phyloP scores from a whole-genome alignment of 2,329 filamentous ascomycete species.

The Sporothrix euskadiensis region DNA sequence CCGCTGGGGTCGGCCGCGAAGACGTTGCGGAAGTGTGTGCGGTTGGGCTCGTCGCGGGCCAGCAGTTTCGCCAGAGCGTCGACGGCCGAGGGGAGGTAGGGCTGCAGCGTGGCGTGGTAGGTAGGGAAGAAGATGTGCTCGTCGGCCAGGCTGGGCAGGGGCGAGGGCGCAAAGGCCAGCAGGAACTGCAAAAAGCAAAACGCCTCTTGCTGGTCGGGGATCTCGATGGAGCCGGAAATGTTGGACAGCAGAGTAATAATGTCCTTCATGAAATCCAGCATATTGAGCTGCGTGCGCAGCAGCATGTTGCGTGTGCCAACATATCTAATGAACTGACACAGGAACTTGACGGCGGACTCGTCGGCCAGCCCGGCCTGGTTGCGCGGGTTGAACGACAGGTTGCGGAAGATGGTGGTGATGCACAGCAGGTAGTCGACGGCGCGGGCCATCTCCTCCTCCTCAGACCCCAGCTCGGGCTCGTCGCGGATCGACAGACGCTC shows the following conservation, averaged over 20 bases:
- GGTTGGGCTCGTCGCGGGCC: conserved; percentile 89
- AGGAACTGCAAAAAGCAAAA: conserved; percentile 85
- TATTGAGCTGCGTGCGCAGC: conserved; percentile 77
- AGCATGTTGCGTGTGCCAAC: conserved; percentile 88
- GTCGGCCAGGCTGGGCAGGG: conserved; percentile 60
- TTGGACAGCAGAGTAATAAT: conserved; percentile 87
- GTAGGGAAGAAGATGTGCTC: conserved; percentile 71
- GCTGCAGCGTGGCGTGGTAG: conserved; percentile 79
- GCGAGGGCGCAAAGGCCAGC: conserved; percentile 82
- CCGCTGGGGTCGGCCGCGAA: conserved; percentile 71
- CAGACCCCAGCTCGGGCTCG: conserved; percentile 70
- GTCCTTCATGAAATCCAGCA: conserved; percentile 97
- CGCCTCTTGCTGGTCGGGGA: conserved; percentile 85
- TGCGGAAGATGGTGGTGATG: conserved; percentile 88
- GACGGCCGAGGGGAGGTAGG: conserved; percentile 85
- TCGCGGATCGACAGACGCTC: conserved; percentile 74
- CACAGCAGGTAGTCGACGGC: conserved; percentile 86
- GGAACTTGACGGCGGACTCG: conserved; percentile 74
- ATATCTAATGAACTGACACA: conserved; percentile 80
- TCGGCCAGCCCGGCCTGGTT: conserved; percentile 78
- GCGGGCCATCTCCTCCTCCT: conserved; percentile 78
- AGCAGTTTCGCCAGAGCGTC: conserved; percentile 90
- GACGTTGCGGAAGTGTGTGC: conserved; percentile 78
- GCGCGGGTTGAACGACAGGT: conserved; percentile 77
- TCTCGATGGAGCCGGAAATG: conserved; percentile 73